phyloP scores from a whole-genome alignment of 495 filamentous ascomycete genomes.

The Niebla homalea region DNA sequence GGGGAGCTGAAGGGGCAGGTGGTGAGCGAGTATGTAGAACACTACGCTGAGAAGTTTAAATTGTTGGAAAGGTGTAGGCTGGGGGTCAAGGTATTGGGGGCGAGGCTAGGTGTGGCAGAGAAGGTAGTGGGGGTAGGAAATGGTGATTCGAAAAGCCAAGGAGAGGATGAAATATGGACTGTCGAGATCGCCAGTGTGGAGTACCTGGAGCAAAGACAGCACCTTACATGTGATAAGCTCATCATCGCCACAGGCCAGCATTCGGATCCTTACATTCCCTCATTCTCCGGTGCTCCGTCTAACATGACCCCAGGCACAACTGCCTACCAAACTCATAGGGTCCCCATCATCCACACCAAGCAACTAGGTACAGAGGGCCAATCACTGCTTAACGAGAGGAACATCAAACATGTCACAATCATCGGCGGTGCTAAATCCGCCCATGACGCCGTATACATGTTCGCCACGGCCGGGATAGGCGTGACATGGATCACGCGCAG shows the following conservation, averaged over 20 bases:
- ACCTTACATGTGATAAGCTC: too few species aligned
- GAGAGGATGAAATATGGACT: too few species aligned
- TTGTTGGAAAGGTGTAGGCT: slow-evolving; percentile 42
- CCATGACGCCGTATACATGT: slow-evolving; percentile 63
- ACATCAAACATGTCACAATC: slow-evolving; percentile 37
- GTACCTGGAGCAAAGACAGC: too few species aligned
- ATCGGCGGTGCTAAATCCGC: slow-evolving; percentile 65
- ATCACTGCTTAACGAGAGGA: slow-evolving; percentile 20
- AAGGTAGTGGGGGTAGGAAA: neutral
- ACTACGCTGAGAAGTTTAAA: slow-evolving; percentile 46
- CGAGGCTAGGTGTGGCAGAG: slow-evolving; percentile 22
- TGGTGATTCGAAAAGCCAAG: neutral
- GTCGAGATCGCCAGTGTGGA: too few species aligned
- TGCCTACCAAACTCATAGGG: too few species aligned
- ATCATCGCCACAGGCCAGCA: too few species aligned
- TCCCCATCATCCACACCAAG: slow-evolving; percentile 50
- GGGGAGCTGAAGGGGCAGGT: slow-evolving; percentile 56
- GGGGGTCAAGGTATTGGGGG: slow-evolving; percentile 34
- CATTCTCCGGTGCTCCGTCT: too few species aligned
- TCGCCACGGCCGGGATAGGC: slow-evolving; percentile 46
- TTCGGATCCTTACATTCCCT: too few species aligned
- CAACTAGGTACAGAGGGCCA: slow-evolving; percentile 38
- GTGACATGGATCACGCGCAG: slow-evolving; percentile 72
- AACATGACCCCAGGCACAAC: too few species aligned
- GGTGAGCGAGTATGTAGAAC: slow-evolving; percentile 52